Evolutionary conservation across 495 filamentous ascomycete genomes (phyloP), one percentile per base, ranked within the genome.

Genomic region (Annulohypoxylon stygium): DNA sequence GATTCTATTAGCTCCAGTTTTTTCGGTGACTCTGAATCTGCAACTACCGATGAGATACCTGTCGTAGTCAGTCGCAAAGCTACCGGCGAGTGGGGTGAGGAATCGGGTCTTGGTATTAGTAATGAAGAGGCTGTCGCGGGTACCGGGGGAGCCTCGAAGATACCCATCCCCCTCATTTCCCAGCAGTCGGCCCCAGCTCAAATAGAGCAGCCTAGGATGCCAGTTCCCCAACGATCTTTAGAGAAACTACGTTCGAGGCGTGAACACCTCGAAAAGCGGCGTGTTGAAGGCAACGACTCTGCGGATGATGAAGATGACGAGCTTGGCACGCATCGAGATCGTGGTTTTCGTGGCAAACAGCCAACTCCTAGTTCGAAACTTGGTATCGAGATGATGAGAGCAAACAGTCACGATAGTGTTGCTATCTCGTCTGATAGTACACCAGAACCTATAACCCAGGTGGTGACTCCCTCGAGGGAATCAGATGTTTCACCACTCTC

Each of bases 231-330:
- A 70, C 90, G 88, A 14, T 96, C 93, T n/a, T 83, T 87, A 20
- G 94, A 97, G 78, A 89, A 91, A 60, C 87, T 96, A 36, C 89
- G 87, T 66, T 91, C 90, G 4, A 95, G 92, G 79, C 88, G 91
- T 11, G 90, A 93, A 61, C 91, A 90, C 10, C 81, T 94, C 18
- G 93, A 96, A 78, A 92, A 88, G 69, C 87, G 91, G 61, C 87
- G 90, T 9, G 85, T 90, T 66, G 93, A 97, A 68, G 90, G 92
- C 71, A 93, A 88, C 11, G 93, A 96, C 74, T 97, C 93, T 33
- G 93, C 93, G 0, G 94, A 97, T 75, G 94, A 97, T 74, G 94
- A 97, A 80, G 94, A 97, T 59, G 94, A 97, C 59, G 94, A 97
- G 75, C 87, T 97, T 10, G 93, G 92, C 8, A 83, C 87, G 62